phyloP scores from a whole-genome alignment of 257 asterid species.

The Sherardia arvensis region DNA sequence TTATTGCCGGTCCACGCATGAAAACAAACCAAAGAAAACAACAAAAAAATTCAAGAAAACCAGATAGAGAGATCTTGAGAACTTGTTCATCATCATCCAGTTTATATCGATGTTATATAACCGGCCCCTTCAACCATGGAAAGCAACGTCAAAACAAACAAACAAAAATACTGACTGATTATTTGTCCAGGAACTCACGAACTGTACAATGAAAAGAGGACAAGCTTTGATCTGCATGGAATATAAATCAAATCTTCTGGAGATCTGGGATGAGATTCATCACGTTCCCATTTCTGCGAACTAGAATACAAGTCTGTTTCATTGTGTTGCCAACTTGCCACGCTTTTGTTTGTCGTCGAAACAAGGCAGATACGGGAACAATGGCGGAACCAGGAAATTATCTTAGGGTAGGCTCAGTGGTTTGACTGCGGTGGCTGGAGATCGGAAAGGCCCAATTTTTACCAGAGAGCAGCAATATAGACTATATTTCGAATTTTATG shows the following conservation, averaged over 20 bases:
- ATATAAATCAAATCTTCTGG: conserved; percentile 12
- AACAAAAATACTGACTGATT: not conserved
- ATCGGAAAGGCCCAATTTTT: no score
- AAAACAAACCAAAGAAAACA: not conserved
- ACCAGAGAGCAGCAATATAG: no score
- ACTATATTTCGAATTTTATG: no score
- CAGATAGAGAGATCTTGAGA: not conserved
- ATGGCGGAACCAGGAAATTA: no score
- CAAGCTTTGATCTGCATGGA: conserved; percentile 11
- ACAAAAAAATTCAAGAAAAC: not conserved
- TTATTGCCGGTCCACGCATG: not conserved
- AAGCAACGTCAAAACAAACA: not conserved
- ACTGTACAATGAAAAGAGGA: conserved; percentile 7
- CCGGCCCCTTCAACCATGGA: not conserved
- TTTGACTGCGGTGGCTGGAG: no score
- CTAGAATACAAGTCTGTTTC: not conserved
- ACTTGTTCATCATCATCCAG: not conserved
- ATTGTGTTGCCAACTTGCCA: not conserved
- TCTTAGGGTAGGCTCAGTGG: no score
- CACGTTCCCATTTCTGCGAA: not conserved
- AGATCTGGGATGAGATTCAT: conserved; percentile 14
- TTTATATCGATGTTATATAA: no score
- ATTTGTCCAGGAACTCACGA: not conserved
- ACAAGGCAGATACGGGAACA: no score
- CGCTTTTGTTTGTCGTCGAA: no score